Conservation (phyloP, 1,284 basidiomycete species). For the Ustilago vetiveriae region DNA sequence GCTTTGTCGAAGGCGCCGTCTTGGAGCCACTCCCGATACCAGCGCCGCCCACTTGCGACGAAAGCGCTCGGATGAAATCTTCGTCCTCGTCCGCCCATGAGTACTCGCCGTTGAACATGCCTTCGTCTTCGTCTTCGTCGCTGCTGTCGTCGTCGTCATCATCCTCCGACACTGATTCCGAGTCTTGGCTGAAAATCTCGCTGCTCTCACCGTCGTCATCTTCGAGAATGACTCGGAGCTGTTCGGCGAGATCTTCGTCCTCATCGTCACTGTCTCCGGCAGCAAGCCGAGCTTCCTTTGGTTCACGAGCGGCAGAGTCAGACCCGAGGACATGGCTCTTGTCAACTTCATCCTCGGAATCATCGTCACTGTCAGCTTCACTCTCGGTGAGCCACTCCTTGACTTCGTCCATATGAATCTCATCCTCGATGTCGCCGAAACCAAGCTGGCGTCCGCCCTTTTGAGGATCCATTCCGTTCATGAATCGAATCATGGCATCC, state of each 20-base stretch:
- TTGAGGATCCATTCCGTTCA: conserved; percentile 61
- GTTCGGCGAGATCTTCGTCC: conserved; percentile 29
- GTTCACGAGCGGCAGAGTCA: too few species aligned
- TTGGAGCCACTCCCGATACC: conserved; percentile 26
- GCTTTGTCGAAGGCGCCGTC: conserved; percentile 53
- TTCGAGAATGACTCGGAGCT: conserved; percentile 43
- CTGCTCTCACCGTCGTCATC: conserved; percentile 28
- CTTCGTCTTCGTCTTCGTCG: conserved; percentile 52
- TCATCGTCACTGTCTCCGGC: conserved; percentile 4
- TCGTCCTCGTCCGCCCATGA: conserved; percentile 76
- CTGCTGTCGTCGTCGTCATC: conserved; percentile 23
- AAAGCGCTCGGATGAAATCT: conserved; percentile 73
- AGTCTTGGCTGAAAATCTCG: conserved; percentile 35
- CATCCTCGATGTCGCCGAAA: conserved; percentile 54
- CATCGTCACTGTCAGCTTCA: conserved; percentile 29
- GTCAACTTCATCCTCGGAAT: conserved; percentile 5
- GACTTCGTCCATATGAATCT: conserved; percentile 48
- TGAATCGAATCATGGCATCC: conserved; percentile 58
- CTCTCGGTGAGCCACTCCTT: conserved; percentile 60
- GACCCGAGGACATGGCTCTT: neutral
- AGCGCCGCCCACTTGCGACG: conserved; percentile 35
- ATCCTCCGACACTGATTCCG: conserved; percentile 18
- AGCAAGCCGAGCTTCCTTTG: too few species aligned
- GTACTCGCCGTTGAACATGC: conserved; percentile 65
- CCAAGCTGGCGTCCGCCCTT: conserved; percentile 52